Evolutionary conservation across 352 stramenopile species (phyloP).

Genomic region (Phytopythium chamaehyphon): DNA sequence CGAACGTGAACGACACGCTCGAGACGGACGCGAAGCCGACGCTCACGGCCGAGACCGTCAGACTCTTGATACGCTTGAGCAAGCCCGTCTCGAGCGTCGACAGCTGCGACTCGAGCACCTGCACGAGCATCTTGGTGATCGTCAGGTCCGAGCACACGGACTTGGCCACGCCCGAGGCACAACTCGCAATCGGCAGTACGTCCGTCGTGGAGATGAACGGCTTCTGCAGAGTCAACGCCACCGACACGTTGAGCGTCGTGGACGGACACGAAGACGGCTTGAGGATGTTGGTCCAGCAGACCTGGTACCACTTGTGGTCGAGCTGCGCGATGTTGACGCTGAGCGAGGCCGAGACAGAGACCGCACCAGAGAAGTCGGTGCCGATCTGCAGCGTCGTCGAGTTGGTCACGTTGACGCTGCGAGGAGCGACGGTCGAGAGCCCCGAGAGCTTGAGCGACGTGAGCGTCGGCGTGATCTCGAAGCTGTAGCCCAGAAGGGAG

Average conservation of each 20-base stretch:
- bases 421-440: conserved; percentile 36
- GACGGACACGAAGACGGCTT: conserved; percentile 40
- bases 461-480: conserved; percentile 50
- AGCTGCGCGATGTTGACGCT: conserved; percentile 46
- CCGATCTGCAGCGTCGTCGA: conserved; percentile 31
- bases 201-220: conserved; percentile 26
- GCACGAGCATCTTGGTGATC: conserved; percentile 35
- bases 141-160: conserved; percentile 47
- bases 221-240: conserved; percentile 34
- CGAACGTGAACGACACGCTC: conserved; percentile 46
- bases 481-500: conserved; percentile 40
- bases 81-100: conserved; percentile 4
- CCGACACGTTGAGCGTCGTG: conserved; percentile 28
- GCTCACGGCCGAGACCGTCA: conserved; percentile 20
- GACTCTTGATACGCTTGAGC: conserved; percentile 2
- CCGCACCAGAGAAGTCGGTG: conserved; percentile 33
- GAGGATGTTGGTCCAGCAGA: conserved; percentile 56
- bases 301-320: conserved; percentile 57
- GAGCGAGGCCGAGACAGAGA: conserved; percentile 32
- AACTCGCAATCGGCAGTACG: conserved; percentile 33
- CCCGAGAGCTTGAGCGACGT: conserved; percentile 40
- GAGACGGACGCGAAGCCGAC: conserved; percentile 23
- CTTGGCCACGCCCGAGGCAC: conserved; percentile 19
- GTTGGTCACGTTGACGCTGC: conserved; percentile 43
- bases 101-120: conserved; percentile 13